Conservation (phyloP, 1,139 yeast genomes). For the Hyphopichia burtonii region DNA sequence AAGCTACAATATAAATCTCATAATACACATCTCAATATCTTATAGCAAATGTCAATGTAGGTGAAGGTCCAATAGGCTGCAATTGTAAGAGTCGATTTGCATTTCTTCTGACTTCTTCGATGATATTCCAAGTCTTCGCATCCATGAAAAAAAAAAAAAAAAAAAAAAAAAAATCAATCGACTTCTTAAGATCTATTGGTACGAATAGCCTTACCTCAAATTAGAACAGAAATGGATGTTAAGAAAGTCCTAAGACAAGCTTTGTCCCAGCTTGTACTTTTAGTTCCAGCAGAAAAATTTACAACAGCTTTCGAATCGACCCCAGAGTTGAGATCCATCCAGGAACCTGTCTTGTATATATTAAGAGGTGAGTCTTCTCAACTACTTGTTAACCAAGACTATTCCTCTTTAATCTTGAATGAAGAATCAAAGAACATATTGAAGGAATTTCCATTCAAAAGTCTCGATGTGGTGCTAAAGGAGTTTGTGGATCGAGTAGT, state of each 20-base stretch:
- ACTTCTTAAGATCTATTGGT: background rate
- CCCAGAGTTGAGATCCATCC: constrained; percentile 9
- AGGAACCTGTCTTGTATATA: constrained; percentile 13
- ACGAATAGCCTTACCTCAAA: background rate
- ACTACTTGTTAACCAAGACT: constrained; percentile 16
- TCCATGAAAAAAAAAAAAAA: constrained; percentile 1
- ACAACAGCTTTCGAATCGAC: constrained; percentile 6
- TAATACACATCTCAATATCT: no score
- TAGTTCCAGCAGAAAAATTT: constrained; percentile 22
- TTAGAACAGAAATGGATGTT: constrained; percentile 3
- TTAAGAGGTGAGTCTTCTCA: constrained; percentile 27
- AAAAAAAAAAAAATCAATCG: background rate
- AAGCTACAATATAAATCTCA: no score
- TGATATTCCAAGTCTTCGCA: constrained; percentile 1
- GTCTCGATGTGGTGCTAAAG: constrained; percentile 18
- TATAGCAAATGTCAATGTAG: no score
- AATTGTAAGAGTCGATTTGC: background rate
- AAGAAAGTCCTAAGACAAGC: constrained; percentile 13
- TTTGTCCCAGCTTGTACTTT: constrained; percentile 25
- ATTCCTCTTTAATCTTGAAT: constrained; percentile 12
- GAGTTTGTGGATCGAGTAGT: constrained; percentile 18
- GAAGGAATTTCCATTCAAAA: constrained; percentile 16
- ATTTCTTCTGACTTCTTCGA: background rate
- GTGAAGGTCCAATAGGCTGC: background rate
- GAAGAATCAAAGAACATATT: constrained; percentile 13